phyloP scores from a whole-genome alignment of 2,329 filamentous ascomycete species.

The Cladosporium sp. region DNA sequence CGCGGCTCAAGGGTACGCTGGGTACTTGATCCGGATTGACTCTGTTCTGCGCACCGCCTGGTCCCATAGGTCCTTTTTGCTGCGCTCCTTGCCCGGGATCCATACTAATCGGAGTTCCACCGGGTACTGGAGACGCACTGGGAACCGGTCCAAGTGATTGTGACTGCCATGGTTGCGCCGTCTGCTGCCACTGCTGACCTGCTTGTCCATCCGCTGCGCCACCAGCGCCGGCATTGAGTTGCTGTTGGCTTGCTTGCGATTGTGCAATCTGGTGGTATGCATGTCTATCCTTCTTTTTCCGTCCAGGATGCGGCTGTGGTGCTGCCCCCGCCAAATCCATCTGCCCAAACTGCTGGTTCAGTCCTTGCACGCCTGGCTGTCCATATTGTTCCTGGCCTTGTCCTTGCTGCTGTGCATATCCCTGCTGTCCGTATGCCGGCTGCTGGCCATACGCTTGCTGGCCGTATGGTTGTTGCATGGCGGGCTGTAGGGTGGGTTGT shows the following conservation, averaged over 20 bases:
- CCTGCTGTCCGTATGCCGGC: slow-evolving; percentile 15
- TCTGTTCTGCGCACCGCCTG: slow-evolving; percentile 55
- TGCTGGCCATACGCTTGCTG: slow-evolving; percentile 15
- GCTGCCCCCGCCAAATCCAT: slow-evolving; percentile 60
- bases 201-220: slow-evolving; percentile 52
- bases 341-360: slow-evolving; percentile 71
- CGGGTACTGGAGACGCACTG: slow-evolving; percentile 17
- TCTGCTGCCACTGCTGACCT: slow-evolving; percentile 33
- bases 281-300: slow-evolving; percentile 87
- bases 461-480: slow-evolving; percentile 16
- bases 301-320: slow-evolving; percentile 39
- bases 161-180: slow-evolving; percentile 32
- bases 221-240: slow-evolving; percentile 63
- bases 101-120: slow-evolving; percentile 29
- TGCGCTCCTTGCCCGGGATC: slow-evolving; percentile 17
- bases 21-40: slow-evolving; percentile 91
- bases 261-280: slow-evolving; percentile 84
- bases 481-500: slow-evolving; percentile 19
- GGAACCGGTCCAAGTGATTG: slow-evolving; percentile 20
- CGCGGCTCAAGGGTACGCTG: slow-evolving; percentile 80
- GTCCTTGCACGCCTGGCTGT: slow-evolving; percentile 37
- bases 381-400: slow-evolving; percentile 15
- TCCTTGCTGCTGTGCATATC: slow-evolving; percentile 19
- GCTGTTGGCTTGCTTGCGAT: slow-evolving; percentile 49
- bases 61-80: slow-evolving; percentile 20